Percentiles rank a stretch among this genome's conserved stretches.
Conservation (phyloP, 1,139 yeast species). For the Meyerozyma athensensis region DNA sequence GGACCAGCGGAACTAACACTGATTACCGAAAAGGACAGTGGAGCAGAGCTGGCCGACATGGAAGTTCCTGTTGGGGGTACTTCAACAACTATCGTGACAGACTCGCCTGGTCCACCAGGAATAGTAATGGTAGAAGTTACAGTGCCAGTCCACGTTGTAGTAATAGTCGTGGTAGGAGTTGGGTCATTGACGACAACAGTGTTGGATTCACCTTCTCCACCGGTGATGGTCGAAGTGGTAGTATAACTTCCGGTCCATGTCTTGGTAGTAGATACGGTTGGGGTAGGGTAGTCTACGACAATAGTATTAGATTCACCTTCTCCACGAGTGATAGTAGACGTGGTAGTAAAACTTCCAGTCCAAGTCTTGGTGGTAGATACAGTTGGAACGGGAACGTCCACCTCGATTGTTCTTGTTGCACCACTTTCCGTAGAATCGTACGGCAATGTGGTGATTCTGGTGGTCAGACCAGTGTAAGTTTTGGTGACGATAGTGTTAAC, state of each 20-base stretch:
- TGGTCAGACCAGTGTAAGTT: constrained; percentile 8
- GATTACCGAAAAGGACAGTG: not conserved
- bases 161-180: constrained; percentile 10
- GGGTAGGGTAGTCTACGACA: constrained; percentile 8
- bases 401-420: constrained; percentile 8
- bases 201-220: constrained; percentile 3
- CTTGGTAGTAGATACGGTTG: not conserved
- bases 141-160: constrained; percentile 14
- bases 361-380: constrained; percentile 1
- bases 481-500: constrained; percentile 3
- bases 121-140: constrained; percentile 11
- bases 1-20: not conserved
- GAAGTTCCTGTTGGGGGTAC: constrained; percentile 9
- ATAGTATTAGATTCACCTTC: constrained; percentile 4
- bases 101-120: constrained; percentile 11
- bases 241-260: constrained; percentile 5
- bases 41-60: too few species aligned
- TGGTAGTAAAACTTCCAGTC: not conserved
- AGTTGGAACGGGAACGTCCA: constrained; percentile 18
- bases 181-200: constrained; percentile 6
- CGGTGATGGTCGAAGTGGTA: constrained; percentile 4
- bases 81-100: constrained; percentile 6
- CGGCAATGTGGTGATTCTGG: constrained; percentile 13
- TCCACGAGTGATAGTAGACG: not conserved
- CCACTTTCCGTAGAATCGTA: constrained; percentile 6